phyloP scores from a whole-genome alignment of 208 protist genomes.

The Spironucleus salmonicida region DNA sequence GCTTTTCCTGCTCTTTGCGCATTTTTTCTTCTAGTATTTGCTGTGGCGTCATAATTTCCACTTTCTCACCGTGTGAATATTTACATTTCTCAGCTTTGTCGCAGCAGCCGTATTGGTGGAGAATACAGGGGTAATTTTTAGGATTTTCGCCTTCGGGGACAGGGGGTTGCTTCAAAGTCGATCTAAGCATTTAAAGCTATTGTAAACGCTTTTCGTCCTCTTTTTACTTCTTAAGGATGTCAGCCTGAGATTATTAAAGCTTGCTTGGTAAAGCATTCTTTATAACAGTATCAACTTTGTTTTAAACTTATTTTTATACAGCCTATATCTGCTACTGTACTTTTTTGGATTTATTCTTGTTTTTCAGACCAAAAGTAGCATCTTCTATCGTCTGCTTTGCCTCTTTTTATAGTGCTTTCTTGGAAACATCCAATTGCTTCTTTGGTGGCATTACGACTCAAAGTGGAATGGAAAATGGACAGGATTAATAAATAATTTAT shows the following conservation, averaged over 20 bases:
- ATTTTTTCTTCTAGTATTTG: neutral
- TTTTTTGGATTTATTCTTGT: slow-evolving; percentile 35
- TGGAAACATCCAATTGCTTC: neutral
- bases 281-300: neutral
- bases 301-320: slow-evolving; percentile 5
- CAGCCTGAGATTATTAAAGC: neutral
- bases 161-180: neutral
- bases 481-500: too few species aligned
- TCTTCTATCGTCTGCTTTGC: slow-evolving; percentile 24
- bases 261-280: too few species aligned
- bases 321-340: slow-evolving; percentile 26
- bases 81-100: slow-evolving; percentile 26
- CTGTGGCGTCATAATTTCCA: neutral
- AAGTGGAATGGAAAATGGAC: too few species aligned
- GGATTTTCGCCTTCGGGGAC: slow-evolving; percentile 16
- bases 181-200: neutral
- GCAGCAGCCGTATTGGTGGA: neutral
- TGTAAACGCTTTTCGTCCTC: neutral
- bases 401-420: slow-evolving; percentile 12
- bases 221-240: neutral
- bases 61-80: neutral
- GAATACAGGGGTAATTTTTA: neutral
- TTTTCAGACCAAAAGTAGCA: slow-evolving; percentile 29
- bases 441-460: slow-evolving; percentile 32
- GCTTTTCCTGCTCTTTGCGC: neutral